A percentile compares a stretch with the other conserved stretches of the same genome.
phyloP scores from a whole-genome alignment of 352 stramenopile species.

The Phytophthora constricta region DNA sequence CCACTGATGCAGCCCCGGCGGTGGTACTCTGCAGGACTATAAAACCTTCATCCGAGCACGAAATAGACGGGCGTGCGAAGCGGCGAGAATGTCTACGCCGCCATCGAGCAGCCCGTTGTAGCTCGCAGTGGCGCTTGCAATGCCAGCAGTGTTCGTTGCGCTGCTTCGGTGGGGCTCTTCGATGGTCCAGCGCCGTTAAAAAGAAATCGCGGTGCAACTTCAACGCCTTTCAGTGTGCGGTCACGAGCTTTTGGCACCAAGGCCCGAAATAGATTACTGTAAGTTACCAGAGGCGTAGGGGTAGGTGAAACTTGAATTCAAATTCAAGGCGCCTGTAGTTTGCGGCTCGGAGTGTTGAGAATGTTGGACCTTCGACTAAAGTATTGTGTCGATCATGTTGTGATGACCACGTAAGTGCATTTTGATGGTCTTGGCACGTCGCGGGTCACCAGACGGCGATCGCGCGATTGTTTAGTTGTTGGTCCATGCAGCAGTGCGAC shows the following conservation, averaged over 20 bases:
- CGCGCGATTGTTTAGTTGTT: slow-evolving; percentile 12
- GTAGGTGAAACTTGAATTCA: too few relatives aligned
- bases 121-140: not conserved
- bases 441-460: not conserved
- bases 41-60: slow-evolving; percentile 11
- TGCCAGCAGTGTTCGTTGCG: not conserved
- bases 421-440: not conserved
- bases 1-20: slow-evolving; percentile 28
- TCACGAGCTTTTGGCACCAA: slow-evolving; percentile 25
- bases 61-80: not conserved
- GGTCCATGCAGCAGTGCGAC: slow-evolving; percentile 15
- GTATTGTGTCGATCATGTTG: not conserved
- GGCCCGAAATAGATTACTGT: not conserved
- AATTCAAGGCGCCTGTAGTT: too few relatives aligned
- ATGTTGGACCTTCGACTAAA: not conserved
- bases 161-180: slow-evolving; percentile 6
- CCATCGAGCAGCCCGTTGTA: not conserved
- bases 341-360: too few relatives aligned
- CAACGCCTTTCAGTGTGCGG: slow-evolving; percentile 32
- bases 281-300: not conserved
- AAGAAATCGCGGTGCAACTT: slow-evolving; percentile 33
- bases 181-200: slow-evolving; percentile 31
- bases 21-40: slow-evolving; percentile 39
- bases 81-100: not conserved
- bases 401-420: not conserved